Evolutionary conservation across 2,329 filamentous ascomycete species (phyloP), one percentile per base, ranked within the genome.

Genomic region (Alternaria angustiovoidea): DNA sequence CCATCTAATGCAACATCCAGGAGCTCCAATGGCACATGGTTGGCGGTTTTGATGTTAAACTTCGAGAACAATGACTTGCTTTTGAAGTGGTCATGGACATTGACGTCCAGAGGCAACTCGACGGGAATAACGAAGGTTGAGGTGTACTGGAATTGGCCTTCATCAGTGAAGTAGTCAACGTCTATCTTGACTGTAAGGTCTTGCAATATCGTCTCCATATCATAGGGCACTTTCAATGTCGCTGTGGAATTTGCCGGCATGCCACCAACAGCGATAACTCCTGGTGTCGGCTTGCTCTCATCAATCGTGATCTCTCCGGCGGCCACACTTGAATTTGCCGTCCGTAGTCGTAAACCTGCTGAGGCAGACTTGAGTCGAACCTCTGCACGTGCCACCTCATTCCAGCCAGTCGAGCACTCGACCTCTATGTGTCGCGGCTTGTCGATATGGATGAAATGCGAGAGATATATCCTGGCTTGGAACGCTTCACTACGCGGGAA

Each of bases 61-160:
- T 90, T 90, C 0, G 94, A 97, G 73, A 95, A 95, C 0, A 98
- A 84, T 0, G 88, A 85, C 7, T 88, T 82, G 64, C 92, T 88
- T 75, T 97, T 96, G 82, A 98, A 98, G 28, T 96, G 88, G 69
- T 99, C 95, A 71, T 98, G 94, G 6, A 99, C 95, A 66, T 98
- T 98, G 63, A 99, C 95, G 3, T 94, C 94, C 4, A 99, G 84
- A 0, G 93, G 92, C 5, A 99, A 83, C 1, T 91, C 86, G 2
- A 95, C 90, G 3, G 89, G 86, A 20, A 96, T 84, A 4, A 84
- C 86, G 20, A 87, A 85, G 7, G 85, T 83, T 16, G 85, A 86
- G 16, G 87, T 85, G 73, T 89, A 90, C 54, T 84, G 83, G 65
- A 92, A 91, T 7, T 81, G 83, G 3, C 89, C 91, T 2, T 86